Conservation (phyloP, 139 green algal species). For the Tetradesmus lagerheimii region DNA sequence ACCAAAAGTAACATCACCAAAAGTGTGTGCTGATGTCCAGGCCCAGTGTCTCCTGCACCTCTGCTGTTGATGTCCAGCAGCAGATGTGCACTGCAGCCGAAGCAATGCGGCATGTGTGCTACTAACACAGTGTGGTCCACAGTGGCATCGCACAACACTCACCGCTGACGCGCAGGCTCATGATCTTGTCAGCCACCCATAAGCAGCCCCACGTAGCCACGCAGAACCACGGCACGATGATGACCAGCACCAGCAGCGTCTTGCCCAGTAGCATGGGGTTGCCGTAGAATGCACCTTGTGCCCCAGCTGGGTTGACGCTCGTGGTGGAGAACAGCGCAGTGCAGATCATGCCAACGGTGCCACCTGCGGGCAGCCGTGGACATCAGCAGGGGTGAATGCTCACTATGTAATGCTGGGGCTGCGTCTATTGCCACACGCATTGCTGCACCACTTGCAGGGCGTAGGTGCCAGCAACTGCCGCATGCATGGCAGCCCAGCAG, state of each 20-base stretch:
- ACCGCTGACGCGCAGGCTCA: conserved; percentile 27
- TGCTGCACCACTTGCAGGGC: no score
- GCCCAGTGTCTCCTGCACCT: not conserved
- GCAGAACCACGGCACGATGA: conserved; percentile 39
- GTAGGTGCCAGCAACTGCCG: no score
- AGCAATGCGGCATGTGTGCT: no score
- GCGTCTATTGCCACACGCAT: no score
- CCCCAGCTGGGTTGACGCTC: not conserved
- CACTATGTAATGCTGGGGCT: no score
- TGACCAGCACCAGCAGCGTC: conserved; percentile 29
- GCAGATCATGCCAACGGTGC: conserved; percentile 36
- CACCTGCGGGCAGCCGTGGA: not conserved
- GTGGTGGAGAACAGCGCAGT: conserved; percentile 32
- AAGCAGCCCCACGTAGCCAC: conserved; percentile 33
- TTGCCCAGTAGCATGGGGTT: conserved; percentile 35
- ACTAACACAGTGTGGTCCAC: no score
- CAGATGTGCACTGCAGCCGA: not conserved
- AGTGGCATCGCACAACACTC: no score
- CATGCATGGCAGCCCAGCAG: no score
- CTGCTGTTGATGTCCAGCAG: not conserved
- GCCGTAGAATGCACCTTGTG: conserved; percentile 43
- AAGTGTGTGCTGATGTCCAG: not conserved
- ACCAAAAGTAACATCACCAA: no score
- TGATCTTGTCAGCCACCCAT: conserved; percentile 43
- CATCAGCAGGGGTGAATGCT: no score